phyloP scores from a whole-genome alignment of 805 yeast species.

The Cyberlindnera subsufficiens region DNA sequence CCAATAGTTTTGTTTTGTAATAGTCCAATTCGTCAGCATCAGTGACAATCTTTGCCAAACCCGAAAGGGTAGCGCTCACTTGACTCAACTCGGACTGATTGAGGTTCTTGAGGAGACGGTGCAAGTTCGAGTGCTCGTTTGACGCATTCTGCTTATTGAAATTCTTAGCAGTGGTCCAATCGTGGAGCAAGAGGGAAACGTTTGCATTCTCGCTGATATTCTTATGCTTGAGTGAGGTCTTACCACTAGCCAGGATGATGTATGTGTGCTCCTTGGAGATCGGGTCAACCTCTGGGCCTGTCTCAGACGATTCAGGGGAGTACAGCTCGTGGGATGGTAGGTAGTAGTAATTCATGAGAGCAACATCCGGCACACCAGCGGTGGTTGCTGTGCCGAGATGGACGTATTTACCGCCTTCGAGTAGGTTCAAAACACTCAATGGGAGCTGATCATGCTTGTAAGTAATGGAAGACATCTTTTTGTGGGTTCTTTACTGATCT shows the following conservation, averaged over 20 bases:
- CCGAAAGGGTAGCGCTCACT: conserved; percentile 77
- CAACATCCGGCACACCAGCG: conserved; percentile 70
- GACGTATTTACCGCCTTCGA: conserved; percentile 60
- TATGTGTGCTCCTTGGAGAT: conserved; percentile 35
- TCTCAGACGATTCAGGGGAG: conserved; percentile 6
- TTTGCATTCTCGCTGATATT: conserved; percentile 68
- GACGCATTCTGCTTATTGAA: conserved; percentile 24
- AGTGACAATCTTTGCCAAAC: conserved; percentile 55
- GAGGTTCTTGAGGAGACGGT: conserved; percentile 63
- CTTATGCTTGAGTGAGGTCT: conserved; percentile 63
- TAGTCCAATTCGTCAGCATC: conserved; percentile 45
- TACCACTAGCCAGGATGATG: conserved; percentile 68
- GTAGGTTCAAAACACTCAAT: conserved; percentile 34
- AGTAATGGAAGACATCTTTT: conserved; percentile 24
- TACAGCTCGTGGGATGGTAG: conserved; percentile 35
- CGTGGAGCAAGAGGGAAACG: conserved; percentile 83
- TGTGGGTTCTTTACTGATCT: no score
- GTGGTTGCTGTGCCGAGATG: conserved; percentile 76
- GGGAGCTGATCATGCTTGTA: conserved; percentile 28
- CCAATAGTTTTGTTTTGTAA: conserved; percentile 56
- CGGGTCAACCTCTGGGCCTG: conserved; percentile 20
- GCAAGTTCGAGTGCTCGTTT: conserved; percentile 33
- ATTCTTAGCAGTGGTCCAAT: conserved; percentile 72
- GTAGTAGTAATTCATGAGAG: conserved; percentile 87
- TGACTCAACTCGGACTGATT: conserved; percentile 77